These are phyloP conservation scores for Solioccasus polychromus DNA, from an alignment of 768 basidiomycete species.

Conservation along the genomic window DNA sequence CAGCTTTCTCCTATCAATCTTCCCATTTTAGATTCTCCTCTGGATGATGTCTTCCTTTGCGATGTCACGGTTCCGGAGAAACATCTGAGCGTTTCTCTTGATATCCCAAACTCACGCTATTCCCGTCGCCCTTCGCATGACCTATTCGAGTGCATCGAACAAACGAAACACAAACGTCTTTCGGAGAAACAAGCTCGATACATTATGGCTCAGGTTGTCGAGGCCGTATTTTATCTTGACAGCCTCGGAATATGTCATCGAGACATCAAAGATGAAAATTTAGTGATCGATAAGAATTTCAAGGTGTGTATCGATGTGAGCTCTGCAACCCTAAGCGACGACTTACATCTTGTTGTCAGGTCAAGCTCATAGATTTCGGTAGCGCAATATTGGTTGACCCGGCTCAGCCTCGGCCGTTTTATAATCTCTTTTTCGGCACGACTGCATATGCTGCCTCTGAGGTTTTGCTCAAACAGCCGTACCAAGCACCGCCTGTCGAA, in stretches of 20 bases:
- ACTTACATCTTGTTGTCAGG: slow-evolving; percentile 40
- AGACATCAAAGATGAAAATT: slow-evolving; percentile 96
- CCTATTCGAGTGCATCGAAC: slow-evolving; percentile 94
- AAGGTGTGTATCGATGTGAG: slow-evolving; percentile 44
- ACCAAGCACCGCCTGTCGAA: slow-evolving; percentile 92
- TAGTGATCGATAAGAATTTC: slow-evolving; percentile 72
- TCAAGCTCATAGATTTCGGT: slow-evolving; percentile 96
- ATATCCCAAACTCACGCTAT: slow-evolving; percentile 40
- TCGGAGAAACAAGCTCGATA: slow-evolving; percentile 75
- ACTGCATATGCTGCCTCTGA: slow-evolving; percentile 96
- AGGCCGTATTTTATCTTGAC: slow-evolving; percentile 79
- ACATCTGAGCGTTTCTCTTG: slow-evolving; percentile 3
- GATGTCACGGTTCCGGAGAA: slow-evolving; percentile 12
- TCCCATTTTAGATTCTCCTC: slow-evolving; percentile 13
- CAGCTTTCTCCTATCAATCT: slow-evolving; percentile 22
- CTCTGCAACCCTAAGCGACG: neutral
- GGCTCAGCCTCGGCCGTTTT: slow-evolving; percentile 56
- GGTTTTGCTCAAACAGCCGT: slow-evolving; percentile 81
- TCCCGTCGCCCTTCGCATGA: slow-evolving; percentile 83
- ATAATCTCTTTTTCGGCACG: slow-evolving; percentile 86
- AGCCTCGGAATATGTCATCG: slow-evolving; percentile 86
- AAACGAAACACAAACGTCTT: slow-evolving; percentile 74
- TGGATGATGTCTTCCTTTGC: slow-evolving; percentile 6
- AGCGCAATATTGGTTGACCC: slow-evolving; percentile 78
- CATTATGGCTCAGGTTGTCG: slow-evolving; percentile 86